Conservation (phyloP, 345 rosid species). For the Gossypium thurberi region DNA sequence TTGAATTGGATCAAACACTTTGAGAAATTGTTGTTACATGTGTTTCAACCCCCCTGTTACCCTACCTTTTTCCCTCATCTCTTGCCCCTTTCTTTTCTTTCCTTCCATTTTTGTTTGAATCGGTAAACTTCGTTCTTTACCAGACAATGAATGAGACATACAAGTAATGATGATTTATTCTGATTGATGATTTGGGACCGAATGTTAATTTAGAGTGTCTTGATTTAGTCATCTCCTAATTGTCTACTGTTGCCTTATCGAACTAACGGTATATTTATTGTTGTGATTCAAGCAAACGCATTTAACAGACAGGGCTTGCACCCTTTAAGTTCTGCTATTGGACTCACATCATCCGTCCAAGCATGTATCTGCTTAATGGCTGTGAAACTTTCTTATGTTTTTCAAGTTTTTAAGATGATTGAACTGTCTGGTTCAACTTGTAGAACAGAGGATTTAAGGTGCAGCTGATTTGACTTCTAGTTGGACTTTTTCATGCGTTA, state of each 20-base stretch:
- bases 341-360: background rate
- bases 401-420: too few relatives aligned
- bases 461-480: too few relatives aligned
- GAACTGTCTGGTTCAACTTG: too few relatives aligned
- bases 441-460: too few relatives aligned
- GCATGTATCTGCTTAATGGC: background rate
- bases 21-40: background rate
- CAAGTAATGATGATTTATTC: background rate
- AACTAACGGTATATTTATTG: too few relatives aligned
- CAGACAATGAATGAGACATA: background rate
- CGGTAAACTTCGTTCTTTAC: background rate
- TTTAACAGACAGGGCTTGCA: too few relatives aligned
- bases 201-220: background rate
- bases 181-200: background rate
- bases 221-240: background rate
- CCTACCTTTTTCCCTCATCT: background rate
- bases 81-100: background rate
- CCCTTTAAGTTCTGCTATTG: too few relatives aligned
- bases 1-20: conserved; percentile 12
- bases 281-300: too few relatives aligned
- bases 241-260: too few relatives aligned
- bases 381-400: background rate
- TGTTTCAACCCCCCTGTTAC: background rate
- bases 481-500: too few relatives aligned
- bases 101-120: background rate